Conservation (phyloP, 2,329 filamentous ascomycete genomes). For the Aspergillus phoenicis region DNA sequence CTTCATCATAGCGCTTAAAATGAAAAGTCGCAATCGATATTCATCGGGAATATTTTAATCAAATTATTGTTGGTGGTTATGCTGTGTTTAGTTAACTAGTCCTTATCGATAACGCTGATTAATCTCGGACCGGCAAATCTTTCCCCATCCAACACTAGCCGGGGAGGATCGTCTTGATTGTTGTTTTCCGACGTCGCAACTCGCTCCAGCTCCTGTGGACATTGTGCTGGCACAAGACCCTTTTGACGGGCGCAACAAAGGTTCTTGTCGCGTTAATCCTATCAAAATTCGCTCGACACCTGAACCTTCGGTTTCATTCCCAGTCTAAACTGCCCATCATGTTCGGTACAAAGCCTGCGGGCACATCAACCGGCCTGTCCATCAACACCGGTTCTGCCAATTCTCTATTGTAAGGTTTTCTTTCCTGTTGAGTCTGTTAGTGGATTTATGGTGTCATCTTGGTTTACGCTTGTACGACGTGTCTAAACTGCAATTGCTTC, state of each 20-base stretch:
- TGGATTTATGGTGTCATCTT: not conserved
- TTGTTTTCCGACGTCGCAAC: conserved; percentile 4
- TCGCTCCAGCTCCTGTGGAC: conserved; percentile 2
- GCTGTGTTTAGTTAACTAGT: not conserved
- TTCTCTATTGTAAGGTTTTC: conserved; percentile 50
- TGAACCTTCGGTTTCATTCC: not conserved
- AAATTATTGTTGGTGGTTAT: not conserved
- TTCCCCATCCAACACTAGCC: conserved; percentile 19
- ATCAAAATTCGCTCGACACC: not conserved
- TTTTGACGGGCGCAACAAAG: not conserved
- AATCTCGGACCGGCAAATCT: conserved; percentile 22
- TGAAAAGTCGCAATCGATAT: not conserved
- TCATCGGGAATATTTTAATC: not conserved
- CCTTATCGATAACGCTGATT: not conserved
- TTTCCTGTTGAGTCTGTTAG: not conserved
- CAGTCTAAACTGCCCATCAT: conserved; percentile 22
- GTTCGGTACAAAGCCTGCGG: conserved; percentile 42
- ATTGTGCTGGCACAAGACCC: conserved; percentile 6
- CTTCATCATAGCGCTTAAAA: no score
- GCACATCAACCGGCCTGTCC: conserved; percentile 45
- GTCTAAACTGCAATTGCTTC: not conserved
- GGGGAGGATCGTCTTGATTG: not conserved
- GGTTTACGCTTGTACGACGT: not conserved
- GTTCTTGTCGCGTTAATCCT: not conserved
- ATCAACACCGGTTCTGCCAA: conserved; percentile 57